Conservation (phyloP, 331 rosid species). For the Cydonia oblonga region DNA sequence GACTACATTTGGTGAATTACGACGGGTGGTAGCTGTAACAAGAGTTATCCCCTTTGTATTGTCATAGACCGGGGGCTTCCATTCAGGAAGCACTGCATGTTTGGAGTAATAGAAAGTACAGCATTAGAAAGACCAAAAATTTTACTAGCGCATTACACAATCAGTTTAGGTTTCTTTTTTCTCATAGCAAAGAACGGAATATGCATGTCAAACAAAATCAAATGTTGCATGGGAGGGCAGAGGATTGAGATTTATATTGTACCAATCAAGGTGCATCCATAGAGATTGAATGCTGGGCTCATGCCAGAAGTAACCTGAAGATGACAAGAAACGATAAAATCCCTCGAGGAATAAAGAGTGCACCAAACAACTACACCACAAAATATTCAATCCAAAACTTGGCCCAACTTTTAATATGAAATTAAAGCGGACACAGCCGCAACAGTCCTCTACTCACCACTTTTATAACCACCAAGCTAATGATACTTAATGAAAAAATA, state of each 20-base stretch:
- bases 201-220: background rate
- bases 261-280: constrained; percentile 89
- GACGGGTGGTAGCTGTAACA: constrained; percentile 81
- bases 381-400: background rate
- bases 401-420: background rate
- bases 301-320: constrained; percentile 90
- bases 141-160: background rate
- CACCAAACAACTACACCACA: background rate
- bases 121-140: background rate
- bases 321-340: constrained; percentile 6
- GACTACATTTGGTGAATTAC: constrained; percentile 86
- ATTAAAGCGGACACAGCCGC: too few relatives aligned
- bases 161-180: background rate
- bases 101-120: background rate
- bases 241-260: constrained; percentile 10
- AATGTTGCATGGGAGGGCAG: background rate
- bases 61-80: constrained; percentile 95
- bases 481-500: background rate
- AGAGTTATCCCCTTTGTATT: constrained; percentile 62
- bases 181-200: background rate
- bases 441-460: too few relatives aligned
- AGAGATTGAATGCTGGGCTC: constrained; percentile 79
- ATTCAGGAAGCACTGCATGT: constrained; percentile 75
- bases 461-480: background rate
- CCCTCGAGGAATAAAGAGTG: constrained; percentile 4